Base-by-base conservation (phyloP, 2,329 filamentous ascomycete genomes). In the Xylogone sp. region DNA sequence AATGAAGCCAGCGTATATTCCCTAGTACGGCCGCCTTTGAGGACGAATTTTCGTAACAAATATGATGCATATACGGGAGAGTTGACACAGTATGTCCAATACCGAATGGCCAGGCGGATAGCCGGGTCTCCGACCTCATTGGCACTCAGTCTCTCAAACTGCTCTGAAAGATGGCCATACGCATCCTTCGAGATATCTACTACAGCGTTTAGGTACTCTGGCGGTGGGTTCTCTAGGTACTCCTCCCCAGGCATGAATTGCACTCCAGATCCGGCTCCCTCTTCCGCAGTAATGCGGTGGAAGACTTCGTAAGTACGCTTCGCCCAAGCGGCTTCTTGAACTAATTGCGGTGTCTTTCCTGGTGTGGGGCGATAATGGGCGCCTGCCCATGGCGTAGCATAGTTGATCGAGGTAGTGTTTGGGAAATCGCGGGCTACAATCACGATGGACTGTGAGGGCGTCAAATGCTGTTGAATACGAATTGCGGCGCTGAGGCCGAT, bases 341-440 rank as follows among this genome's bases (percentile, higher is more conserved):
- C 49, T 24, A 63, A 53, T 57, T 72, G 68, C 21, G 71, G 57
- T 1, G 65, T 64, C 20, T 63, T 59, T 7, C 66, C 69, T 1
- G 72, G 73, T 3, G 74, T 67, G 0, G 74, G 73, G 1, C 74
- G 69, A 55, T 73, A 75, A 59, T 76, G 74, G 1, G 72, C 74
- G 21, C 73, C 73, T 1, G 73, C 72, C 68, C 71, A 74, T 24
- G 70, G 69, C 2, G 71, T 74, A 42, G 74, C 67, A 58, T 75
- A 76, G 61, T 73, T 69, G 44, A 70, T 58, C 16, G 71, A 73
- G 7, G 68, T 65, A 49, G 62, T 58, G 16, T 62, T 61, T 19
- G 71, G 71, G 48, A 73, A 68, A 19, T 73, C 68, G 20, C 67
- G 61, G 29, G 73, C 71, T 44, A 73, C 57, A 16, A 75, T 62